phyloP scores from a whole-genome alignment of 768 basidiomycete genomes.

The Ephemerocybe angulata region DNA sequence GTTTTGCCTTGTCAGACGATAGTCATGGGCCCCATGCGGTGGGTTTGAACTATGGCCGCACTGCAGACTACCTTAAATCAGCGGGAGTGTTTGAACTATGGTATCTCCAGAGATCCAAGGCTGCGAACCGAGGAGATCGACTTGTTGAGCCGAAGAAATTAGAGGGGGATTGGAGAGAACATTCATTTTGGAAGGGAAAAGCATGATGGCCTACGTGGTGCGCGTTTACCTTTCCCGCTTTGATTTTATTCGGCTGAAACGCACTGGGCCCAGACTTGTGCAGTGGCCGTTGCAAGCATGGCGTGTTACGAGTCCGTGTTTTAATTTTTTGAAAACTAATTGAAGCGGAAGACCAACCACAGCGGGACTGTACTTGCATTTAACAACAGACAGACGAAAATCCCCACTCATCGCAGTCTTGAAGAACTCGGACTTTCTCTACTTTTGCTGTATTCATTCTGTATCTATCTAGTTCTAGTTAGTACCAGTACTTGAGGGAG shows the following conservation, averaged over 20 bases:
- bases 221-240: constrained; percentile 16
- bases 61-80: constrained; percentile 60
- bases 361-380: no score
- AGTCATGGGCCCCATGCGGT: constrained; percentile 89
- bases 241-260: background rate
- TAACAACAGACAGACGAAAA: no score
- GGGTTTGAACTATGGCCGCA: constrained; percentile 75
- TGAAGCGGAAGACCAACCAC: no score
- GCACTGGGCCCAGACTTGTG: background rate
- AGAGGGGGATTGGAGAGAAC: constrained; percentile 53
- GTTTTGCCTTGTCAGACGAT: constrained; percentile 89
- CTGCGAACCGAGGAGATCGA: constrained; percentile 46
- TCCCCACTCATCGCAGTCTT: no score
- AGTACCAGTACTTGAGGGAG: no score
- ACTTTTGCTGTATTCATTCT: no score
- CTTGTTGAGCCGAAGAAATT: constrained; percentile 40
- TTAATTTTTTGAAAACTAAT: no score
- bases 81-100: constrained; percentile 64
- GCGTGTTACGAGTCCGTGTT: no score
- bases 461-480: no score
- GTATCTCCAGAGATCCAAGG: constrained; percentile 45
- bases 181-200: constrained; percentile 50
- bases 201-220: constrained; percentile 74
- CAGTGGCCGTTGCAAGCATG: no score
- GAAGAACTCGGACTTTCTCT: no score